Percentiles rank a stretch among this genome's conserved stretches.
Evolutionary conservation across 2,329 filamentous ascomycete genomes (phyloP).

Genomic region (Rhexocercosporidium sp.): DNA sequence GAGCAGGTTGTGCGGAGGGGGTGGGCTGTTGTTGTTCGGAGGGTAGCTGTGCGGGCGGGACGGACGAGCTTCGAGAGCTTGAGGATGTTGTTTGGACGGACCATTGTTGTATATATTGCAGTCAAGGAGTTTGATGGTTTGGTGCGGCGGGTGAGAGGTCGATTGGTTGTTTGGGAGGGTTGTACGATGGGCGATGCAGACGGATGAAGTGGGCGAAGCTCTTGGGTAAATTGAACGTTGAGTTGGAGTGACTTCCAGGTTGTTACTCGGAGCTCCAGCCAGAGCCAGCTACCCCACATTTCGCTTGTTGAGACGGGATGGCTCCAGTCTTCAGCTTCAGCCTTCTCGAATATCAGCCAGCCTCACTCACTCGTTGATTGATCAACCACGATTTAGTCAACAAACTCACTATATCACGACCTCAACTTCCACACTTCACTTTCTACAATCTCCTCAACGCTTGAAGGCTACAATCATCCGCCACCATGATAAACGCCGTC

Average conservation of each 20-base stretch:
- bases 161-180: background rate
- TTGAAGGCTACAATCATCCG: no score
- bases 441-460: background rate
- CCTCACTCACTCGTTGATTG: slow-evolving; percentile 7
- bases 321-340: no score
- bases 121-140: background rate
- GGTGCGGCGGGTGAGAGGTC: background rate
- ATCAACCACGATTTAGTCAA: background rate
- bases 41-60: background rate
- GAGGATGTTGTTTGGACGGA: slow-evolving; percentile 10
- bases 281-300: slow-evolving; percentile 30
- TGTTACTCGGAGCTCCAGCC: background rate
- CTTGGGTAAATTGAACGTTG: slow-evolving; percentile 10
- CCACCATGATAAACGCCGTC: slow-evolving; percentile 93
- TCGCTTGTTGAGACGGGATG: slow-evolving; percentile 5
- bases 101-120: background rate
- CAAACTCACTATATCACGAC: background rate
- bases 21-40: slow-evolving; percentile 1
- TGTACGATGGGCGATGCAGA: background rate
- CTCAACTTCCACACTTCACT: background rate
- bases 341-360: slow-evolving; percentile 17
- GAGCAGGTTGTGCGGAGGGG: slow-evolving; percentile 1
- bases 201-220: slow-evolving; percentile 16
- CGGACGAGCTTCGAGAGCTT: slow-evolving; percentile 16
- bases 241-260: slow-evolving; percentile 1